Conservation (phyloP, 768 basidiomycete genomes). For the Boletus tomentosulus region DNA sequence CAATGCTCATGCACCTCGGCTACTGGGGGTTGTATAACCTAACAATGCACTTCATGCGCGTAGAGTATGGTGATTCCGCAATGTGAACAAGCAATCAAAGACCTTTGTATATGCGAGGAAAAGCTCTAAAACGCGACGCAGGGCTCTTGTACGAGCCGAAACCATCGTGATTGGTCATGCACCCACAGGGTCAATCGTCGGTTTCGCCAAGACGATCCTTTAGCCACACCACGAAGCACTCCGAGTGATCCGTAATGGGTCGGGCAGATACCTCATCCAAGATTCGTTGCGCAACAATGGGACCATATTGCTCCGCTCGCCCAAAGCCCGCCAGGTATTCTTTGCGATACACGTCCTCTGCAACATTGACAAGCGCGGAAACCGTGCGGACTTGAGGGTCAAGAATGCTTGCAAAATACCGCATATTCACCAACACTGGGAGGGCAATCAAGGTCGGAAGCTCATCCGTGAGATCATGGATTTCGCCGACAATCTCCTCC, state of each 20-base stretch:
- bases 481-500: slow-evolving; percentile 34
- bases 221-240: slow-evolving; percentile 43
- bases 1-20: slow-evolving; percentile 35
- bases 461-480: slow-evolving; percentile 54
- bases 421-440: slow-evolving; percentile 56
- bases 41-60: neutral
- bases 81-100: neutral
- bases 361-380: slow-evolving; percentile 50
- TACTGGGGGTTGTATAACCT: neutral
- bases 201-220: slow-evolving; percentile 24
- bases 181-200: slow-evolving; percentile 15
- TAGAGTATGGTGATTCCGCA: neutral
- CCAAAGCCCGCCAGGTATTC: slow-evolving; percentile 72
- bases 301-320: slow-evolving; percentile 70
- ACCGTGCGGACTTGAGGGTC: slow-evolving; percentile 32
- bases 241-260: slow-evolving; percentile 28
- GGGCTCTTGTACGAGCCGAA: too few relatives aligned
- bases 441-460: slow-evolving; percentile 74
- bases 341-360: slow-evolving; percentile 62
- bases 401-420: slow-evolving; percentile 22
- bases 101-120: neutral
- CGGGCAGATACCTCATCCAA: slow-evolving; percentile 44
- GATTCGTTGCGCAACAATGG: slow-evolving; percentile 53
- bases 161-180: neutral
- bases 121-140: neutral